Evolutionary conservation across 495 filamentous ascomycete genomes (phyloP).

Genomic region (Aspergillus egyptiacus): DNA sequence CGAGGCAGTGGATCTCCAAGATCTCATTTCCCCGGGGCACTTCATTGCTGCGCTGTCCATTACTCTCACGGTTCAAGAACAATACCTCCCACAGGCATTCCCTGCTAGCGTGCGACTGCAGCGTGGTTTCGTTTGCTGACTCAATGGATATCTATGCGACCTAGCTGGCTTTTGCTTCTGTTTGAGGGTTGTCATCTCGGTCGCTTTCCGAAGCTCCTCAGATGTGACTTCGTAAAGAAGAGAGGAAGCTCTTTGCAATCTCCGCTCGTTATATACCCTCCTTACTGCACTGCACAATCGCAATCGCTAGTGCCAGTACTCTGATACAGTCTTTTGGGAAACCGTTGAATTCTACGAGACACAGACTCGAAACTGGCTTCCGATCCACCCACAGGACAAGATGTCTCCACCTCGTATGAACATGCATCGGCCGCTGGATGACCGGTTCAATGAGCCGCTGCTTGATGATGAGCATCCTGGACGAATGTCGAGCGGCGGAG

Average conservation of each 20-base stretch:
- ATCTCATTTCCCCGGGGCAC: too few relatives aligned
- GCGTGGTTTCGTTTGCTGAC: constrained; percentile 1
- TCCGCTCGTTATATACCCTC: constrained; percentile 1
- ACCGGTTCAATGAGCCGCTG: constrained; percentile 49
- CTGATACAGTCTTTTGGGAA: too few relatives aligned
- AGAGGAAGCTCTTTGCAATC: background rate
- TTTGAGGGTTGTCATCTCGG: background rate
- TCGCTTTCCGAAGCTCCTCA: background rate
- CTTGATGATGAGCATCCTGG: constrained; percentile 50
- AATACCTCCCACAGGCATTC: background rate
- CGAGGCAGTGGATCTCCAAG: too few relatives aligned
- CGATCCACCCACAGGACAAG: constrained; percentile 38
- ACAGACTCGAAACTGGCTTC: constrained; percentile 20
- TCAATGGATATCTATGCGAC: background rate
- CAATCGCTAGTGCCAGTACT: background rate
- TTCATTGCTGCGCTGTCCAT: constrained; percentile 4
- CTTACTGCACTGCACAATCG: background rate
- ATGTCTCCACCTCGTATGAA: constrained; percentile 41
- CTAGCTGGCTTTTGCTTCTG: background rate
- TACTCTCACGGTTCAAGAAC: background rate
- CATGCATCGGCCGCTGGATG: constrained; percentile 45
- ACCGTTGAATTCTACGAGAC: constrained; percentile 10
- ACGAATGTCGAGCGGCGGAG: constrained; percentile 37
- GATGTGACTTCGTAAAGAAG: background rate
- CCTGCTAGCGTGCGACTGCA: background rate